These are phyloP conservation scores for Turnera subulata DNA, from an alignment of 345 rosid genomes.

Conservation along the genomic window DNA sequence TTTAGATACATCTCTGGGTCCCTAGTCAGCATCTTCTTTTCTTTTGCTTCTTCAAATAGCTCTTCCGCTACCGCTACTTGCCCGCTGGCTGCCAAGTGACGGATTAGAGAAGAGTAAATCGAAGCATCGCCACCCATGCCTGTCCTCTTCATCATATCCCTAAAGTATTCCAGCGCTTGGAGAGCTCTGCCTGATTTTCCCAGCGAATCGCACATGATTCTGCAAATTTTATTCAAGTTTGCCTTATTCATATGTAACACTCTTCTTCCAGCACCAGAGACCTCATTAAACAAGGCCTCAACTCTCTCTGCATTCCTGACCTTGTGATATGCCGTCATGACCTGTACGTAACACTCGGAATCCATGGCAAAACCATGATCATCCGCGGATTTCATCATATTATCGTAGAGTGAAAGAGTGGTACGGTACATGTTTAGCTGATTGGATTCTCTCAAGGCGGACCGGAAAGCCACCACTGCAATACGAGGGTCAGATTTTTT, in stretches of 20 bases:
- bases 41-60: conserved; percentile 59
- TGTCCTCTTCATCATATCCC: conserved; percentile 56
- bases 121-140: conserved; percentile 41
- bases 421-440: conserved; percentile 76
- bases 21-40: conserved; percentile 38
- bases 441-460: conserved; percentile 78
- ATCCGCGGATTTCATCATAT: conserved; percentile 39
- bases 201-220: conserved; percentile 46
- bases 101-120: conserved; percentile 52
- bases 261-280: conserved; percentile 33
- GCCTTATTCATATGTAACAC: conserved; percentile 30
- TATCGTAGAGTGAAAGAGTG: conserved; percentile 45
- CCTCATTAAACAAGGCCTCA: conserved; percentile 55
- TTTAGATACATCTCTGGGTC: conserved; percentile 73
- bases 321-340: conserved; percentile 65
- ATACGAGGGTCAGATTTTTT: conserved; percentile 30
- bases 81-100: conserved; percentile 41
- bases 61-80: conserved; percentile 43
- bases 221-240: conserved; percentile 30
- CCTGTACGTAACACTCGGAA: conserved; percentile 50
- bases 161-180: conserved; percentile 59
- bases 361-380: conserved; percentile 42
- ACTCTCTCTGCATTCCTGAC: conserved; percentile 46
- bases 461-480: conserved; percentile 44
- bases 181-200: conserved; percentile 55